Base-by-base conservation (phyloP, 2,329 filamentous ascomycete genomes). In the Bipolaris zeicola region DNA sequence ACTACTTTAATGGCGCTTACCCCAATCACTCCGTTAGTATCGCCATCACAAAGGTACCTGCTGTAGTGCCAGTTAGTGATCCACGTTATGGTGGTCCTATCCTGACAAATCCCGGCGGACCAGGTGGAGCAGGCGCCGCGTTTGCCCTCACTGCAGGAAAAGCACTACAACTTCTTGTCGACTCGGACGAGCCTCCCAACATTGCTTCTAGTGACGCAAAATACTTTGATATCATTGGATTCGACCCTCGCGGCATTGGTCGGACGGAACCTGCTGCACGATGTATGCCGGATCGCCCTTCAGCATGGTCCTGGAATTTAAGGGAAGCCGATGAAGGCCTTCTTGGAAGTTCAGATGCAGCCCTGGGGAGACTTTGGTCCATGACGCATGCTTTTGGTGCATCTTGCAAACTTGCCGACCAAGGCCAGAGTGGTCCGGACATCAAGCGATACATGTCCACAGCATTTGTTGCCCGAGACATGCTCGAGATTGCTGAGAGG, bases 401-500 rank as follows among this genome's bases (percentile, higher is more conserved):
- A 13, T 68, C 67, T 3, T 76, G 73, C 59, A 67, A 67, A 20
- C 44, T 64, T 16, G 52, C 62, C 2, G 50, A 64, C n/a, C 65
- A 64, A 1, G 61, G 63, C 5, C 67, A 66, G 37, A 61, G 69
- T 34, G 76, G 63, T 3, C 62, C 68, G 2, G 64, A 79, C 37
- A 78, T 80, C 60, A 76, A 76, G 57, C 68, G 74, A 45, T 80
- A 79, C 63, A 70, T 80, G 43, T 78, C 77, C 14, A 83, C 81
- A 0, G 78, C 80, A 1, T 78, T 76, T 22, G 79, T 80, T 2
- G 81, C 79, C 1, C 69, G 77, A 37, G 81, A 84, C 57, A 82
- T 83, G 79, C 66, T 83, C 6, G 76, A 78, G 38, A 75, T 83
- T 34, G 71, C 79, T 10, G 81, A 83, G 57, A 72, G 64, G 31